Percentiles rank a stretch among this genome's conserved stretches.
Evolutionary conservation across 1,284 basidiomycete genomes (phyloP).

Genomic region (Cryptococcus sp.): DNA sequence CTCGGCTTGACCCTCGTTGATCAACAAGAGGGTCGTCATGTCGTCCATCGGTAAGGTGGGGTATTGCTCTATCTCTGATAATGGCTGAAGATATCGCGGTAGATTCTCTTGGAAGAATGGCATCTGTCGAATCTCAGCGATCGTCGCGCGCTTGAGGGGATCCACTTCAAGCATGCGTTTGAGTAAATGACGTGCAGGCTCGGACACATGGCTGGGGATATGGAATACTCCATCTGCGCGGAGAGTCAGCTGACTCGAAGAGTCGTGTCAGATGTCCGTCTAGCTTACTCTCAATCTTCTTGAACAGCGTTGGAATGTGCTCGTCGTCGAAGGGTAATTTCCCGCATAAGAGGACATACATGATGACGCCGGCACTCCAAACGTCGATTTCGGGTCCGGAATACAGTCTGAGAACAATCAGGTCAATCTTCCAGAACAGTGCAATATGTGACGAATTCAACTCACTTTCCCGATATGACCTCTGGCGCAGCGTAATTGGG

Average conservation of each 20-base stretch:
- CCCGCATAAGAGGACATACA: slow-evolving; percentile 93
- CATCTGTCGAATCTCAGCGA: slow-evolving; percentile 83
- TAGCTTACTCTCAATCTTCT: slow-evolving; percentile 80
- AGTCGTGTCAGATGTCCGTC: slow-evolving; percentile 1
- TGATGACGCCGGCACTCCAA: slow-evolving; percentile 94
- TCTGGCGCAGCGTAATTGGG: slow-evolving; percentile 97
- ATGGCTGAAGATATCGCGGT: slow-evolving; percentile 79
- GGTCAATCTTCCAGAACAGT: slow-evolving; percentile 1
- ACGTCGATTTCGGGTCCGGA: slow-evolving; percentile 95
- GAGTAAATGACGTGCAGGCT: slow-evolving; percentile 75
- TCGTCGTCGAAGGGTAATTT: slow-evolving; percentile 93
- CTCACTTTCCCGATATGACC: slow-evolving; percentile 79
- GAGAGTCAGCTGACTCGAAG: background rate
- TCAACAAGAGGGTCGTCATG: slow-evolving; percentile 40
- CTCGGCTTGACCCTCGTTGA: slow-evolving; percentile 48
- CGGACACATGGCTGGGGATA: slow-evolving; percentile 73
- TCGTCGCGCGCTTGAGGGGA: slow-evolving; percentile 87
- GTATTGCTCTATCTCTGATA: slow-evolving; percentile 60
- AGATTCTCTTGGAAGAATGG: slow-evolving; percentile 84
- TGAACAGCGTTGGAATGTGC: slow-evolving; percentile 84
- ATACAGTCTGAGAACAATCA: slow-evolving; percentile 61
- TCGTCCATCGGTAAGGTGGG: slow-evolving; percentile 49
- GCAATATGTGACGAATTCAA: background rate
- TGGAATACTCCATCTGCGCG: slow-evolving; percentile 75
- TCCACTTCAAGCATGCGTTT: slow-evolving; percentile 86